These are phyloP conservation scores for Phyllostachys edulis DNA, from an alignment of 176 grass and related monocot genomes.

Conservation along the genomic window DNA sequence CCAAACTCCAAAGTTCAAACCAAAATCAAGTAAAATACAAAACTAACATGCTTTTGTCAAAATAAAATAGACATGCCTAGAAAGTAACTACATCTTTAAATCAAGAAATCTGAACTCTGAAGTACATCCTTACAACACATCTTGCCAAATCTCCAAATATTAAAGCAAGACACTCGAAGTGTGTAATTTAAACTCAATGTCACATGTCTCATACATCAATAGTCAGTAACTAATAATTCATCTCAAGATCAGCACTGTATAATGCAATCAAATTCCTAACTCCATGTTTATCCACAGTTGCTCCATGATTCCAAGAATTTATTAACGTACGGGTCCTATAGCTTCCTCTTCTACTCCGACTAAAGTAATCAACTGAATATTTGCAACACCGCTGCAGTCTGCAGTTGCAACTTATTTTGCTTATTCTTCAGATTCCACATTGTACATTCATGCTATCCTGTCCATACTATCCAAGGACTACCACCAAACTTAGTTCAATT, in stretches of 20 bases:
- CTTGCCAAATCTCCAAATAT: background rate
- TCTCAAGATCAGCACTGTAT: background rate
- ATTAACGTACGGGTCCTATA: background rate
- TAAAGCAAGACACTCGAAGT: background rate
- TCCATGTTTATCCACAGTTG: background rate
- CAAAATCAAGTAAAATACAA: constrained; percentile 32
- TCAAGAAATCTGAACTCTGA: background rate
- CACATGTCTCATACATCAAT: background rate
- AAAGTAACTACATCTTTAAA: background rate
- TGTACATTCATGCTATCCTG: background rate
- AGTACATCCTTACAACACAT: background rate
- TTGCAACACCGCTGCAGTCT: background rate
- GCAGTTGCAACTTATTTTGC: background rate
- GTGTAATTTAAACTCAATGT: background rate
- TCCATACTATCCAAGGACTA: background rate
- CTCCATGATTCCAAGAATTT: constrained; percentile 12
- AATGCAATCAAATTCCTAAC: background rate
- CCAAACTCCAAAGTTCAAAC: constrained; percentile 22
- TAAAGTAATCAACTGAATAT: background rate
- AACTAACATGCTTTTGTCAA: background rate
- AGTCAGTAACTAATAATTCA: background rate
- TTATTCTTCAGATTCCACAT: background rate
- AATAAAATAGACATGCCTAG: background rate
- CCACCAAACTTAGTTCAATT: background rate
- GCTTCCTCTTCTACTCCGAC: background rate